Percentiles rank a stretch among this genome's conserved stretches.
Evolutionary conservation across 73 alveolate genomes (phyloP).

Genomic region (Paramecium biaurelia): DNA sequence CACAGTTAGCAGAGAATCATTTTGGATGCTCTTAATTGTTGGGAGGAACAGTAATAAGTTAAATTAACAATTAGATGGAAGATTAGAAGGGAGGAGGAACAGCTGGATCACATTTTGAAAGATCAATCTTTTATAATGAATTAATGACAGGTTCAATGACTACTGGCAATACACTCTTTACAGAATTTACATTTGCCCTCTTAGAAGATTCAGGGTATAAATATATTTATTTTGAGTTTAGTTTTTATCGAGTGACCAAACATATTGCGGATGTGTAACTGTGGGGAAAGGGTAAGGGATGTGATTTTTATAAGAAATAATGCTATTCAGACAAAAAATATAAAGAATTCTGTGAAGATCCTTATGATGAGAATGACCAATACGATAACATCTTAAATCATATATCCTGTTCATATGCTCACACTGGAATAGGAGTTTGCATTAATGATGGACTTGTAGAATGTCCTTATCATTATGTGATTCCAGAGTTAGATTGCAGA

Average conservation of each 20-base stretch:
- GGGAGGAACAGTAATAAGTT: not conserved
- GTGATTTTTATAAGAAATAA: not conserved
- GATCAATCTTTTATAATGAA: conserved; percentile 46
- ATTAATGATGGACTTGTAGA: not conserved
- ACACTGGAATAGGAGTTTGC: conserved; percentile 4
- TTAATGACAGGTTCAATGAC: conserved; percentile 32
- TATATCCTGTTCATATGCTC: not conserved
- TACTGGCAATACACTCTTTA: not conserved
- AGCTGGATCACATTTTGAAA: not conserved
- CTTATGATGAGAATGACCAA: not conserved
- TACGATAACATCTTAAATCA: not conserved
- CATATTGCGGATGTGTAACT: not conserved
- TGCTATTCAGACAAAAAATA: not conserved
- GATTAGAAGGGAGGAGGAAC: conserved; percentile 1
- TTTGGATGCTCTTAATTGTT: not conserved
- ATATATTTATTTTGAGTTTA: not conserved
- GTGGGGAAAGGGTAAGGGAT: conserved; percentile 44
- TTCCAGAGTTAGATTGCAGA: not conserved
- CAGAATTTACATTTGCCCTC: not conserved
- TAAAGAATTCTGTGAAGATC: not conserved
- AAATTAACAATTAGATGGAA: not conserved
- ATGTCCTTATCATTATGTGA: not conserved
- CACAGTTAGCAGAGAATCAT: not conserved
- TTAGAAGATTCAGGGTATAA: conserved; percentile 46
- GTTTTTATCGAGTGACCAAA: not conserved